Base-by-base conservation (phyloP, 257 asterid genomes). In the Solanum lignicaule region DNA sequence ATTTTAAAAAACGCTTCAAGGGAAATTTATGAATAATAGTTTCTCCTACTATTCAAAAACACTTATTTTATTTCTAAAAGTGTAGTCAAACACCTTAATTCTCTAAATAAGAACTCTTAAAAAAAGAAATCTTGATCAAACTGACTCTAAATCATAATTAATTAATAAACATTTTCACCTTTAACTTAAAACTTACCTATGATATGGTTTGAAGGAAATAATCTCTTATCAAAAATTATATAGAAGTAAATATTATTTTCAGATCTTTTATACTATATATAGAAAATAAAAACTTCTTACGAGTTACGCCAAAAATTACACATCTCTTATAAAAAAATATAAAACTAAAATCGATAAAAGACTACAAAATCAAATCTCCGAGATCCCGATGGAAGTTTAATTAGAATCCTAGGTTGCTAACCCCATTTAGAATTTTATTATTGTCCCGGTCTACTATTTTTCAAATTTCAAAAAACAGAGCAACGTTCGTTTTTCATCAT, bases 391-490 rank as follows among this genome's bases (percentile, higher is more conserved):
- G 5, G 31, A 62, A 23, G 27, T 58, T 65, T 5, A 5, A n/a
- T 65, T n/a, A n/a, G 83, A 76, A 39, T 38, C 83, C 83, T n/a
- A 39, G 4, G n/a, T 13, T 9, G 20, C 32, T 5, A 27, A 9
- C 3, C 25, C 25, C 35, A 69, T 38, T 23, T 38, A 9, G 52
- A 38, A 41, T 68, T 38, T 62, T 68, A 23, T 58, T 35, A n/a
- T 65, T n/a, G 72, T n/a, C 90, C 88, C 88, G 88, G 86, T 79
- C 71, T 27, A 4, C 33, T 4, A 75, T 11, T 85, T 85, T 88
- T 88, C 88, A 88, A 88, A 88, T 43, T 88, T 86, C 86, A 88
- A 88, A 83, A 88, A 43, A 69, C 66, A 87, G 15, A 71, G 73
- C 74, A 86, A 73, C 86, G 90, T 79, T 85, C 86, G 20, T 74